Evolutionary conservation across 306 rosid species (phyloP), one percentile per base, ranked within the genome.

Genomic region (Prunus campanulata): DNA sequence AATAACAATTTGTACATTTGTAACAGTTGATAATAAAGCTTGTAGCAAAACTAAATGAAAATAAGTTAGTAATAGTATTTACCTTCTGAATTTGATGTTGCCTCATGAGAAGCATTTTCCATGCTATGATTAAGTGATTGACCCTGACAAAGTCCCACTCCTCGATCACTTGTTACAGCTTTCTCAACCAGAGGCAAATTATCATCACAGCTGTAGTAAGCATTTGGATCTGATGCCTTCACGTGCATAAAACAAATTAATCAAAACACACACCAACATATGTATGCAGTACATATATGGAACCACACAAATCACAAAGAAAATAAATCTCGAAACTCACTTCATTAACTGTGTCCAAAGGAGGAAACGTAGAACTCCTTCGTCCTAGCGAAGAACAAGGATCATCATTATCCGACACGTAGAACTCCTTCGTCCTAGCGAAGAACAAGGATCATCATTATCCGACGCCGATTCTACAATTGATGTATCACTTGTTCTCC

Each of bases 121-220:
- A 50, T 29, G 39, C 77, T 74, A 42, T 65, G 80, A 79, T 68
- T 75, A 81, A 75, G 69, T 3, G 82, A 80, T 54, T 69, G 87
- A 78, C 82, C 80, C 18, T 5, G 85, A 70, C 72, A 48, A 78
- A 18, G 64, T 57, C 27, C 60, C 80, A 54, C 76, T 75, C 66
- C 68, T 66, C 76, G 82, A 63, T 71, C 85, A 74, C 73, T 80
- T 79, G 79, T 72, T 11, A 75, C 19, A 11, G 73, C 81, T 52
- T 84, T 72, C 79, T 85, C 85, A 30, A 72, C 79, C n/a, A 76
- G 29, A 71, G 78, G 78, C 77, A 85, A 74, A 66, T 82, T 78
- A 78, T 94, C 97, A 62, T 92, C 96, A 82, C 97, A 91, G 79
- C 93, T 92, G 80, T 86, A 87, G 84, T 88, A 95, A 65, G 89